These are phyloP conservation scores for Mentha longifolia DNA, from an alignment of 257 asterid species.

Conservation along the genomic window DNA sequence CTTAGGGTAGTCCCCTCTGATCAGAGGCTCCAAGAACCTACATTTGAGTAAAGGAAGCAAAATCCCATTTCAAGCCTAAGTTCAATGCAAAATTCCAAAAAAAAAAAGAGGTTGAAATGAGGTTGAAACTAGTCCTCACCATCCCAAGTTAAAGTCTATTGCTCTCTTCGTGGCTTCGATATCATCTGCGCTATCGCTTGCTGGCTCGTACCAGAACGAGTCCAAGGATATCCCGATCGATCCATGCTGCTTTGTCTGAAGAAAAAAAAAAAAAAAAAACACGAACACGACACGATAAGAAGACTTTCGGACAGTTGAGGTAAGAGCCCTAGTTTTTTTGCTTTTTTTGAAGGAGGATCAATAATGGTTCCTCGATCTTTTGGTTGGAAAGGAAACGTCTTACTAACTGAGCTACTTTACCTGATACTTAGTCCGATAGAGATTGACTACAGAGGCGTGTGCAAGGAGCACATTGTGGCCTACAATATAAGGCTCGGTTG, in stretches of 20 bases:
- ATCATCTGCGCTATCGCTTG: conserved; percentile 53
- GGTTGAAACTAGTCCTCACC: conserved; percentile 46
- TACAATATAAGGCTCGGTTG: conserved; percentile 78
- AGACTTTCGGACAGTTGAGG: not conserved
- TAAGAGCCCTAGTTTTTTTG: not conserved
- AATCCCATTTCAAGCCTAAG: not conserved
- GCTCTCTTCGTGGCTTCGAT: conserved; percentile 70
- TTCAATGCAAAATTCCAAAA: not conserved
- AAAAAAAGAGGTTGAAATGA: not conserved
- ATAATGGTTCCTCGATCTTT: too few relatives aligned
- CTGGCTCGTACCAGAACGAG: conserved; percentile 73
- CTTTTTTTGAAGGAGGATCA: too few relatives aligned
- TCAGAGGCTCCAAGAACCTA: conserved; percentile 84
- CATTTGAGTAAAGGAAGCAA: not conserved
- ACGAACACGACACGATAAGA: not conserved
- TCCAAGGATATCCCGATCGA: conserved; percentile 71
- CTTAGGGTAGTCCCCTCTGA: conserved; percentile 74
- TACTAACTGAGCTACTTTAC: conserved; percentile 30
- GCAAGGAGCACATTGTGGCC: conserved; percentile 73
- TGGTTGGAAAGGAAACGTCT: too few relatives aligned
- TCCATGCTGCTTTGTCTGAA: conserved; percentile 61
- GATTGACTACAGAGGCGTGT: conserved; percentile 58
- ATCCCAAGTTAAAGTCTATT: conserved; percentile 75
- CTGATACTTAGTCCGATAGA: conserved; percentile 69
- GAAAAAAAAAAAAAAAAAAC: not conserved